These are phyloP conservation scores for Physcomitrellopsis africana DNA, from an alignment of 225 moss, liverwort and hornwort species.

Conservation along the genomic window DNA sequence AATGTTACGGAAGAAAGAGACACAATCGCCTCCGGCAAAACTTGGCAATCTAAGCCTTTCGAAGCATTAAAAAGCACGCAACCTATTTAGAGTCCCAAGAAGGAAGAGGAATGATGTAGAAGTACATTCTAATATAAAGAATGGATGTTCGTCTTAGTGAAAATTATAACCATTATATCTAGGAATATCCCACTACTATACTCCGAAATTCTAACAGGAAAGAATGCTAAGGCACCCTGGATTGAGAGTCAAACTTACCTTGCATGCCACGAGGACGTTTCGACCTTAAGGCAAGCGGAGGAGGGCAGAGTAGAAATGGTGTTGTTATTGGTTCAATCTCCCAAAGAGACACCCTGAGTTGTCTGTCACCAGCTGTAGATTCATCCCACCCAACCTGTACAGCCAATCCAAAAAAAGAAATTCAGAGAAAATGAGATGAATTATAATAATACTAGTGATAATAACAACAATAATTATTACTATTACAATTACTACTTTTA, in stretches of 20 bases:
- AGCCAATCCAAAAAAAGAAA: constrained; percentile 12
- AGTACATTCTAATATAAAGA: constrained; percentile 3
- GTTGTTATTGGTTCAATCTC: constrained; percentile 94
- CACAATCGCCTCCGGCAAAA: constrained; percentile 20
- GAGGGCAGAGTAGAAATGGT: constrained; percentile 78
- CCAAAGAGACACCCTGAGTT: constrained; percentile 95
- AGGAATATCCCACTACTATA: constrained; percentile 10
- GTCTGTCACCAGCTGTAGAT: constrained; percentile 96
- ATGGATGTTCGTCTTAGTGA: not conserved
- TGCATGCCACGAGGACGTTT: constrained; percentile 83
- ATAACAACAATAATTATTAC: too few relatives aligned
- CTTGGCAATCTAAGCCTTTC: not conserved
- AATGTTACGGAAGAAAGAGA: constrained; percentile 21
- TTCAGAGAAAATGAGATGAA: too few relatives aligned
- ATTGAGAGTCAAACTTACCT: constrained; percentile 46
- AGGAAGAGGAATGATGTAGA: not conserved
- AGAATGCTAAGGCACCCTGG: not conserved
- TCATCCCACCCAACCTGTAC: constrained; percentile 98
- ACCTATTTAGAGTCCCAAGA: not conserved
- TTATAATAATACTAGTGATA: too few relatives aligned
- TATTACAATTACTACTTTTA: too few relatives aligned
- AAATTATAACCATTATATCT: constrained; percentile 19
- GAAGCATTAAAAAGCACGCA: constrained; percentile 12
- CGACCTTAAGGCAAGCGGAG: constrained; percentile 75
- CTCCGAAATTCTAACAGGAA: constrained; percentile 26